Conservation (phyloP, 768 basidiomycete species). For the Russula lepida region DNA sequence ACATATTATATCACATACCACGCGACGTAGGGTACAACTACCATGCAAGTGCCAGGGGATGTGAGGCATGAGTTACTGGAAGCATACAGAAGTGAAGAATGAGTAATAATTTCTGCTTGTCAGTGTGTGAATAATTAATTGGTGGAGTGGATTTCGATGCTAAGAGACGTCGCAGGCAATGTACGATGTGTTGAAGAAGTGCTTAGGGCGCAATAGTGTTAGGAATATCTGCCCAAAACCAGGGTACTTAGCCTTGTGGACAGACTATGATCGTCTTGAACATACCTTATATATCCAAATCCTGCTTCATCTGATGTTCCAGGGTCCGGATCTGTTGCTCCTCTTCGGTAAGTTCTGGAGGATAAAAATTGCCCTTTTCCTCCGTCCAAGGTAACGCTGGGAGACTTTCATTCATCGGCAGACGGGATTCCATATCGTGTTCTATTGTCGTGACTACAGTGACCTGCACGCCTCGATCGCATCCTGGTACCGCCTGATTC, state of each 20-base stretch:
- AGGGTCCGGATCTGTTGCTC: slow-evolving; percentile 5
- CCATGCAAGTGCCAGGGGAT: too few relatives aligned
- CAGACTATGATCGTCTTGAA: not conserved
- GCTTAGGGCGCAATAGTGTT: too few relatives aligned
- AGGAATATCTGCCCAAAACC: not conserved
- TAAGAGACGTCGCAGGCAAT: too few relatives aligned
- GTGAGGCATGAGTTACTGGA: too few relatives aligned
- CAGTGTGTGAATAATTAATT: too few relatives aligned
- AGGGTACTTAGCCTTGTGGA: not conserved
- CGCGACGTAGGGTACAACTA: too few relatives aligned
- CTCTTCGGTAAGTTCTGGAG: not conserved
- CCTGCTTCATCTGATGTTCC: slow-evolving; percentile 15
- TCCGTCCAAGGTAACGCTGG: not conserved
- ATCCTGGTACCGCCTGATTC: not conserved
- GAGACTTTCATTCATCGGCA: not conserved
- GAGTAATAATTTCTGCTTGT: too few relatives aligned
- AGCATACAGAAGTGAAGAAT: too few relatives aligned
- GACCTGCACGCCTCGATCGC: slow-evolving; percentile 8
- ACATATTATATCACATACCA: too few relatives aligned
- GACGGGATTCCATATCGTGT: slow-evolving; percentile 9
- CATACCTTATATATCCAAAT: slow-evolving; percentile 13
- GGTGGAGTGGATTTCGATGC: too few relatives aligned
- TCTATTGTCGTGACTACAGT: slow-evolving; percentile 14
- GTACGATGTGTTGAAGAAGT: too few relatives aligned
- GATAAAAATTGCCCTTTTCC: not conserved